Evolutionary conservation across 441 rosid species (phyloP).

Genomic region (Jatropha podagrica): DNA sequence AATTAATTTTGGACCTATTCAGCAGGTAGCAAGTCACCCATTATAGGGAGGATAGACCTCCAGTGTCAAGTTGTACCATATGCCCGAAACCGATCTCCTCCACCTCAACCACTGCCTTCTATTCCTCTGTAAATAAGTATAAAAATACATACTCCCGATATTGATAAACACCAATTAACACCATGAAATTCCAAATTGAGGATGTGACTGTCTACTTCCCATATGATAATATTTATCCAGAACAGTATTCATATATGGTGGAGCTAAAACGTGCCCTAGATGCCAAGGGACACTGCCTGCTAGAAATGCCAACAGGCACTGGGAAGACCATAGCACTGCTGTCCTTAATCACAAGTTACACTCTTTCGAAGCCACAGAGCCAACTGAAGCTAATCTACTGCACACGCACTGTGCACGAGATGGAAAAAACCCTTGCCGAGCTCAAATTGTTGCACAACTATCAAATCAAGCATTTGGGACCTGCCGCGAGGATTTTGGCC

Average conservation of each 20-base stretch:
- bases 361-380: constrained; percentile 59
- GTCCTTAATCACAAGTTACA: constrained; percentile 84
- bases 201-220: constrained; percentile 86
- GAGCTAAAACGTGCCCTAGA: constrained; percentile 93
- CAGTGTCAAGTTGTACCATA: too few species aligned
- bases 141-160: neutral
- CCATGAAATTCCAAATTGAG: constrained; percentile 85
- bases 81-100: neutral
- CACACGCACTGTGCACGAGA: constrained; percentile 97
- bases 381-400: constrained; percentile 89
- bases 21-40: too few species aligned
- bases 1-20: too few species aligned
- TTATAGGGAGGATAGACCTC: too few species aligned
- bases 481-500: constrained; percentile 72
- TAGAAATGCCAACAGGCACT: constrained; percentile 99
- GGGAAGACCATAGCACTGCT: constrained; percentile 94
- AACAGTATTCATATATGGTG: constrained; percentile 86
- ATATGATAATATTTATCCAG: constrained; percentile 88
- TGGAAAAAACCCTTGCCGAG: constrained; percentile 96
- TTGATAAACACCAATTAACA: neutral
- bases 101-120: neutral
- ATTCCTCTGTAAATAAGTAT: neutral
- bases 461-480: constrained; percentile 63
- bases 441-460: constrained; percentile 70
- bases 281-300: constrained; percentile 95